Base-by-base conservation (phyloP, 2,329 filamentous ascomycete species). In the Microdochium trichocladiopsis region DNA sequence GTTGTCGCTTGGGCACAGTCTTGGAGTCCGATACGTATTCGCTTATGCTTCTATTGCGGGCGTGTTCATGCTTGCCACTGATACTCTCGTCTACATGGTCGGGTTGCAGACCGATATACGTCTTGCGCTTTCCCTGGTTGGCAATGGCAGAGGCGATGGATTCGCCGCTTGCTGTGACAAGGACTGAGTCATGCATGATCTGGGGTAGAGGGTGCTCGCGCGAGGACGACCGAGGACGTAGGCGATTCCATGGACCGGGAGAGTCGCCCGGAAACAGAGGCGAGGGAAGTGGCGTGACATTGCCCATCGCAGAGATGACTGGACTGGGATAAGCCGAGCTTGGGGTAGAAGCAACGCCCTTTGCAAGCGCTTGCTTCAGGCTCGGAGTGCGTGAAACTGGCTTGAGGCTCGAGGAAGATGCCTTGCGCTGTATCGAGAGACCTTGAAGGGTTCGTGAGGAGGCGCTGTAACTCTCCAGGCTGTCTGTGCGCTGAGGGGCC, bases 11-110 rank as follows among this genome's bases (percentile, higher is more conserved):
- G 1, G 86, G 78, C 49, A 87, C 79, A 45, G 83, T 77, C 57
- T 86, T 74, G 4, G 81, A 73, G 51, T 94, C 88, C 2, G 91
- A 90, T 0, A 84, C 78, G 67, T 95, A 96, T 58, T 96, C 92
- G 72, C 91, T 96, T 24, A 94, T 73, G 68, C 92, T 96, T 60
- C 92, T 80, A 66, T 94, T 91, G 54, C 88, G 81, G 12, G 75
- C 74, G 66, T 90, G 88, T 14, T 66, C 62, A 43, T 60, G 53
- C 47, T 63, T 65, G 18, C 59, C 63, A 49, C 54, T 62, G 52
- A 56, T 63, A 25, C 58, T 58, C 45, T 65, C 63, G 2, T 56
- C 52, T 47, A 60, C 60, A 51, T 68, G 64, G 33, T 64, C 61
- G 22, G 66, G 60, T 28, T 66, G 62, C 22, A 82, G 68, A 12